Conservation (phyloP, 345 rosid species). For the Geranium rotundifolium region DNA sequence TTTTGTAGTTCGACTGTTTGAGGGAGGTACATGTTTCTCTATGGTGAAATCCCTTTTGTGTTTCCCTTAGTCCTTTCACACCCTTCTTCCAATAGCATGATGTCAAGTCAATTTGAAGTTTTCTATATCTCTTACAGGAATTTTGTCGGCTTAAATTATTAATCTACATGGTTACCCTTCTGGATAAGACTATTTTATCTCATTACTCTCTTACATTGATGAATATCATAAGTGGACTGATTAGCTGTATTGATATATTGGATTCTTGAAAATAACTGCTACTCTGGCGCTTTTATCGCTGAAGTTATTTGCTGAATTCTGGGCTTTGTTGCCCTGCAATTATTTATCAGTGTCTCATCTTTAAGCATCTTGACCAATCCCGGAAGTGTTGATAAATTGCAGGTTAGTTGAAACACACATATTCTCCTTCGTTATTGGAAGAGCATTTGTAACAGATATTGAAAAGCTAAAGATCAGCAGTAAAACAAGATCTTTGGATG, state of each 20-base stretch:
- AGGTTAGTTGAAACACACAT: slow-evolving; percentile 99
- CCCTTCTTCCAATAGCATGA: background rate
- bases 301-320: too few relatives aligned
- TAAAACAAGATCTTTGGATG: slow-evolving; percentile 81
- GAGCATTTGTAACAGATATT: slow-evolving; percentile 97
- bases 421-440: slow-evolving; percentile 96
- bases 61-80: background rate
- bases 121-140: background rate
- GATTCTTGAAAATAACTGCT: background rate
- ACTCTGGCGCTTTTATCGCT: background rate
- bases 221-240: background rate
- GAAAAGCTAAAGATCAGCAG: slow-evolving; percentile 94
- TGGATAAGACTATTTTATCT: background rate
- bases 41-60: background rate
- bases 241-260: slow-evolving; percentile 4
- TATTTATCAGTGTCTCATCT: background rate
- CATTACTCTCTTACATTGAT: background rate
- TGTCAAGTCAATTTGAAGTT: background rate
- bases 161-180: background rate
- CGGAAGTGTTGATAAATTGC: slow-evolving; percentile 30
- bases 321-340: background rate
- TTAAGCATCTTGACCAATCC: slow-evolving; percentile 17
- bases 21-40: background rate
- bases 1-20: background rate
- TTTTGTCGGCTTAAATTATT: too few relatives aligned